Evolutionary conservation across 2,329 filamentous ascomycete genomes (phyloP).

Genomic region (Cladorrhinum sp.): DNA sequence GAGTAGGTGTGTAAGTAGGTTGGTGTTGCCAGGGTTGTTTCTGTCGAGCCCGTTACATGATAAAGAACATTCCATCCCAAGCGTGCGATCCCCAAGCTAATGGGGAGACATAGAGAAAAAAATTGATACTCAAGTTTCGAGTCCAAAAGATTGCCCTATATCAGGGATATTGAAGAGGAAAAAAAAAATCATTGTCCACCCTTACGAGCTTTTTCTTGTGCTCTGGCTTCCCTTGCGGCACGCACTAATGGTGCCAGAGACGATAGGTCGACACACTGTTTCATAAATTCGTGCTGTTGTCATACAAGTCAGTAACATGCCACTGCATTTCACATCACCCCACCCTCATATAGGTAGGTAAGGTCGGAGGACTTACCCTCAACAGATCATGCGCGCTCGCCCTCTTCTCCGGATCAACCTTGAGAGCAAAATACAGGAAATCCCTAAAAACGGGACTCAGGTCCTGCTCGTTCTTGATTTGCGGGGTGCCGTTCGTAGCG

Average conservation of each 20-base stretch:
- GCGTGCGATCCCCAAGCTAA: background rate
- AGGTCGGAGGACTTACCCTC: constrained; percentile 60
- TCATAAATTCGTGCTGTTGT: constrained; percentile 76
- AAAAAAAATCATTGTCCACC: constrained; percentile 38
- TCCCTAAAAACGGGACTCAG: constrained; percentile 81
- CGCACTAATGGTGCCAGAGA: constrained; percentile 84
- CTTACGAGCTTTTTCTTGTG: constrained; percentile 78
- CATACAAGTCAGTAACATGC: background rate
- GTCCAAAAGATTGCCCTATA: background rate
- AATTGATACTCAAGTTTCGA: background rate
- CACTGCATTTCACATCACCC: background rate
- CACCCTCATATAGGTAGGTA: constrained; percentile 23
- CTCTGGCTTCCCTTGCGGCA: constrained; percentile 79
- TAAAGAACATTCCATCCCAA: background rate
- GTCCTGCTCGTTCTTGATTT: constrained; percentile 88
- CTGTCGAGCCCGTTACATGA: background rate
- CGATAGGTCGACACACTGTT: constrained; percentile 66
- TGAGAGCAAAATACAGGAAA: constrained; percentile 88
- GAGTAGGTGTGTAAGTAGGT: background rate
- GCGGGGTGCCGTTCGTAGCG: constrained; percentile 91
- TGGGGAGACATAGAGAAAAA: background rate
- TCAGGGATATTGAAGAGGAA: background rate
- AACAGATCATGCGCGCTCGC: constrained; percentile 92
- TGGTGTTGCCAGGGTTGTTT: background rate
- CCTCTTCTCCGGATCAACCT: constrained; percentile 95